Evolutionary conservation across 2,329 filamentous ascomycete species (phyloP), one percentile per base, ranked within the genome.

Genomic region (Knoxdaviesia capensis): DNA sequence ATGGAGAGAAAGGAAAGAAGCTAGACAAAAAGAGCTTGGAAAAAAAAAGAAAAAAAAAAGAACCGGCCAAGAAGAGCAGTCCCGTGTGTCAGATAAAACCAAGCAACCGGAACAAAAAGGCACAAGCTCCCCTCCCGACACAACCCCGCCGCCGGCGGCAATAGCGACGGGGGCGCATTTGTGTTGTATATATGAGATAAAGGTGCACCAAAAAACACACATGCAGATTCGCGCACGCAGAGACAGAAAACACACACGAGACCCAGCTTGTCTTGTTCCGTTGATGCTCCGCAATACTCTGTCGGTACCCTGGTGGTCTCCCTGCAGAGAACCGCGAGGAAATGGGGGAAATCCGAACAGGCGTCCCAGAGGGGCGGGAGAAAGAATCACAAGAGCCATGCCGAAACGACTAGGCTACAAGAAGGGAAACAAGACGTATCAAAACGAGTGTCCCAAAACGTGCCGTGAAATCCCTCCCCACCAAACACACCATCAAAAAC

Each of bases 51-150:
- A 11, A 8, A 29, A 32, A 38, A 34, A 38, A 33, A 41, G 36
- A 38, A 36, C 33, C n/a, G n/a, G 29, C 34, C 28, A 40, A 47
- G 43, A 48, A 41, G 44, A 6, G 6, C 7, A 11, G 36, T 20
- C 6, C 2, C 2, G 10, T 29, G 5, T 5, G 36, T 29, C 28
- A 10, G 30, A 38, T 8, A 8, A 37, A 37, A 37, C 28, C 8
- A 38, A 38, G 3, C 6, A 44, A n/a, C 31, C 32, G 32, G 36
- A 6, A n/a, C 31, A 40, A 29, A 33, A n/a, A 39, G 8, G 11
- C 6, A 41, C 6, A 41, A 33, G 31, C 8, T 20, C 20, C 20
- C 20, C 20, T 20, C 20, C 20, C 20, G 20, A 20, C 20, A 20
- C 20, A 20, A 20, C 20, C 20, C 20, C 20, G 20, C 20, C 20